Base-by-base conservation (phyloP, 768 basidiomycete species). In the Lactifluus piperatus region DNA sequence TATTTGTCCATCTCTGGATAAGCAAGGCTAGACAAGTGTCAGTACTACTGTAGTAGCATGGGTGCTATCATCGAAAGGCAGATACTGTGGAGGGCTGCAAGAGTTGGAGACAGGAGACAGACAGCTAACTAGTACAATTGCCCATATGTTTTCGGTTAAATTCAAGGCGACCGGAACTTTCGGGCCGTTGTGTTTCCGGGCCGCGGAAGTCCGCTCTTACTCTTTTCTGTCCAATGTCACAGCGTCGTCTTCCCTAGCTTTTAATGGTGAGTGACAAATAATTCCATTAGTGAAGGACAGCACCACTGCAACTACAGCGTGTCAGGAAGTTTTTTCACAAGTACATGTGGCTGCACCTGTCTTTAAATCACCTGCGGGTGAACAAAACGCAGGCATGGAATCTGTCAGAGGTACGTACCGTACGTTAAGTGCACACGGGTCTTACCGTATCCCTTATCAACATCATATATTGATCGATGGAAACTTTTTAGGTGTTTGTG, bases 341-440 rank as follows among this genome's bases (percentile, higher is more conserved):
- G 10, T 30, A 37, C 36, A 32, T 13, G 24, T 6, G 44, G 29
- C 5, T 44, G 18, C 24, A 24, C 22, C 32, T 43, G 24, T 20
- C 36, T 52, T 46, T 16, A 52, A 37, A 10, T 37, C 43, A 51
- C 24, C 14, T 11, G 11, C 22, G 24, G 14, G 46, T 32, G 27
- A 48, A 39, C 45, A 24, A 36, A 56, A 56, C n/a, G n/a, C n/a
- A n/a, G n/a, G n/a, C n/a, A 11, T 51, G 56, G 58, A 55, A 55
- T 20, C 3, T 51, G 58, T 45, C 58, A 50, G 32, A 43, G 8
- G 52, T 44, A 54, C n/a, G n/a, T n/a, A n/a, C n/a, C n/a, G n/a
- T n/a, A n/a, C 27, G 51, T 43, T 29, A 54, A 34, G 54, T 49
- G 36, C 48, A 47, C 26, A 44, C 11, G 41, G 43, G 32, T 34